Evolutionary conservation across 2,329 filamentous ascomycete genomes (phyloP), one percentile per base, ranked within the genome.

Genomic region (Fusarium beomiforme): DNA sequence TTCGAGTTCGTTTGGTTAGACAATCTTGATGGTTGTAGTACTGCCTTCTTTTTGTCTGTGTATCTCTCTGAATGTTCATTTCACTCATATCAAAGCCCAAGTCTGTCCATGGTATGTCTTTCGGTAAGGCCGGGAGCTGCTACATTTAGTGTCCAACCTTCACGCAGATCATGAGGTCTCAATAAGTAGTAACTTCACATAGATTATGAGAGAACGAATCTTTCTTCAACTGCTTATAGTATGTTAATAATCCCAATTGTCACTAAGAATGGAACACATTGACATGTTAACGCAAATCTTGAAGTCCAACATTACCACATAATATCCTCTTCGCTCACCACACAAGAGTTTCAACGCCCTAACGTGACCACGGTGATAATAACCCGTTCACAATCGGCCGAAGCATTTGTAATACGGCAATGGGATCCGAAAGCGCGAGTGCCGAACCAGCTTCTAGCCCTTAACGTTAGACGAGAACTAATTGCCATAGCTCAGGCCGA

Each of bases 401-500:
- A 67, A 42, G 53, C 41, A 67, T 67, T 60, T 41, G 43, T 50
- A 34, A 67, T 42, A 49, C 63, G 64, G 56, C 64, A 67, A 44
- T 12, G 24, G 37, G 33, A 67, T 39, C 63, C 63, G 56, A 62
- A 50, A 36, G 29, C 47, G 63, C 55, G 63, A 67, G 29, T 19
- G 39, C 42, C 64, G 63, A 67, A 29, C 43, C 19, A 29, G 23
- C 17, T n/a, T 39, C 16, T 49, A 67, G 47, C n/a, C 19, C 26
- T 19, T 23, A 51, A 37, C 21, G 8, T 37, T 53, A 41, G 39
- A 37, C 39, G 21, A 44, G 51, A 23, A 33, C 41, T 16, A 42
- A 23, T 26, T 43, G 61, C 29, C 33, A 33, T 37, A 53, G 23
- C 26, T 33, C 19, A 26, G 26, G 39, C 19, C 21, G 23, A 42